Evolutionary conservation across 768 basidiomycete genomes (phyloP), one percentile per base, ranked within the genome.

Genomic region (Lactarius hengduanensis): DNA sequence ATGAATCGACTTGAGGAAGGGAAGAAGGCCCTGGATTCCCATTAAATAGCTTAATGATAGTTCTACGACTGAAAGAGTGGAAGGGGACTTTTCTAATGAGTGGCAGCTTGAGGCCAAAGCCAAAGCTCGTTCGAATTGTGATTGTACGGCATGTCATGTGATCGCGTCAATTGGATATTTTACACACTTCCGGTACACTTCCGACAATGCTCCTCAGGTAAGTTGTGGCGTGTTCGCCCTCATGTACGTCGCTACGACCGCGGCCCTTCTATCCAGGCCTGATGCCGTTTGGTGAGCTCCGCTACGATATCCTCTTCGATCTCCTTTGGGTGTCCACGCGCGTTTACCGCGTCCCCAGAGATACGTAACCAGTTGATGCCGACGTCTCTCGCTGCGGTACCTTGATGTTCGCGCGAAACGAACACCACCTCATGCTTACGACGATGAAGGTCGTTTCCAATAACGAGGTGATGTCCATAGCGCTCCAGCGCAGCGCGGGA

Each of bases 391-490:
- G 64, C 61, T 6, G 56, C 50, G 73, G 62, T 22, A 70, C 65
- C 58, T 65, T 50, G n/a, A 67, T 57, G 72, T 50, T 75, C 69
- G 63, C 74, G 86, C 22, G 91, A 91, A 36, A 99, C 90, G 72
- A 98, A 91, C 6, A 96, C 92, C 63, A 99, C 96, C 74, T 95
- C 91, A 69, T 84, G 84, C 76, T 99, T 99, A 61, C 97, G 86
- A 43, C 85, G 84, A 73, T 95, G 85, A n/a, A 99, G 86, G 67
- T 94, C 90, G 76, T 99, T 99, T 22, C 94, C 97, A 68, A 99
- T 93, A 61, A 99, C 97, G 34, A 97, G 87, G 74, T 98, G 96
- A 75, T 98, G 97, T 1, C 96, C 95, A 76, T 98, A 99, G 30
- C 96, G 86, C 66, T 94, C 88, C 40, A 98, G 84, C 1, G 97